A percentile compares a stretch with the other conserved stretches of the same genome.
Conservation (phyloP, 2,329 filamentous ascomycete genomes). For the Plectosphaerella sp. region DNA sequence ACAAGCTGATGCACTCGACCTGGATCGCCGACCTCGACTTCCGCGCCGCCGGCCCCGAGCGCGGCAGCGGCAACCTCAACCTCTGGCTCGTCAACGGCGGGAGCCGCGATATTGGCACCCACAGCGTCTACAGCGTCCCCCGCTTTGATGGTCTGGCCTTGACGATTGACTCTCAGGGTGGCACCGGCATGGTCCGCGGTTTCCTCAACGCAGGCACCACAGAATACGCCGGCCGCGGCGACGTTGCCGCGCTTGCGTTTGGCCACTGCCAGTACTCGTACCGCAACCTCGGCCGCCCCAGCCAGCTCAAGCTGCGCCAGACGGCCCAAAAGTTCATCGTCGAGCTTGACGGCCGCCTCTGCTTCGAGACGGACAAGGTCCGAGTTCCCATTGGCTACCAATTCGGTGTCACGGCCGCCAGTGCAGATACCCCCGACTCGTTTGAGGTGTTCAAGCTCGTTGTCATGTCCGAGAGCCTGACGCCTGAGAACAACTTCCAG, state of each 20-base stretch:
- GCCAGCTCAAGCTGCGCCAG: slow-evolving; percentile 70
- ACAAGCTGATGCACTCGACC: slow-evolving; percentile 54
- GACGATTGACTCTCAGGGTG: slow-evolving; percentile 79
- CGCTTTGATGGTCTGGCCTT: slow-evolving; percentile 89
- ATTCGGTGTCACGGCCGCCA: slow-evolving; percentile 83
- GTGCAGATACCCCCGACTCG: slow-evolving; percentile 86
- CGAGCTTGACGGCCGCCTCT: slow-evolving; percentile 71
- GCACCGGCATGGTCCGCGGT: slow-evolving; percentile 75
- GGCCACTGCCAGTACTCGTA: slow-evolving; percentile 89
- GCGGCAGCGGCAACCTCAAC: slow-evolving; percentile 84
- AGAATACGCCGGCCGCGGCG: slow-evolving; percentile 72
- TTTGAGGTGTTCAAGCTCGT: slow-evolving; percentile 90
- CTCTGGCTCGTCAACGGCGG: slow-evolving; percentile 83
- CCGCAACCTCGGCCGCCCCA: slow-evolving; percentile 84
- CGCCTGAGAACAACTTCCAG: slow-evolving; percentile 22
- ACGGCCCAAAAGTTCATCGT: slow-evolving; percentile 66
- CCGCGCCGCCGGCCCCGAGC: slow-evolving; percentile 78
- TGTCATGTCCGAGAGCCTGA: slow-evolving; percentile 54
- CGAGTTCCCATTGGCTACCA: slow-evolving; percentile 74
- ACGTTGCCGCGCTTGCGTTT: slow-evolving; percentile 82
- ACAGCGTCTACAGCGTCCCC: slow-evolving; percentile 78
- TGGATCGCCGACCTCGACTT: slow-evolving; percentile 88
- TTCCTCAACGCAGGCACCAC: slow-evolving; percentile 89
- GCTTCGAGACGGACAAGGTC: slow-evolving; percentile 81
- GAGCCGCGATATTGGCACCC: slow-evolving; percentile 57